Percentiles rank a stretch among this genome's conserved stretches.
These are phyloP conservation scores for Malassezia nana DNA, from an alignment of 1,284 basidiomycete species.

Conservation along the genomic window DNA sequence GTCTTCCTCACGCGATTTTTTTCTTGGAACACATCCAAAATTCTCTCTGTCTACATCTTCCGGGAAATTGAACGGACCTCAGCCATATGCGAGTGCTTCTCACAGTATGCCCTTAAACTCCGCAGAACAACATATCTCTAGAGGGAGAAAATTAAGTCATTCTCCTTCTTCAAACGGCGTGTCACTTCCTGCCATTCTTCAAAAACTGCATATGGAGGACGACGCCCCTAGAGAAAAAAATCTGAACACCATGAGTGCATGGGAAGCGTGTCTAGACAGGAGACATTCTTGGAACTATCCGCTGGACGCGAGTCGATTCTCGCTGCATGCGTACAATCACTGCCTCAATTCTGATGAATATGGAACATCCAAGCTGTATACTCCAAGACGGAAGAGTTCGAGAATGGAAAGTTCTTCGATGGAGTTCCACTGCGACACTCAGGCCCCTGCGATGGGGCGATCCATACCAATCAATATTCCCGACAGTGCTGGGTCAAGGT, in stretches of 20 bases:
- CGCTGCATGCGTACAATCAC: not conserved
- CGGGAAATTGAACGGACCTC: not conserved
- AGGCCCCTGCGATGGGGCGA: not conserved
- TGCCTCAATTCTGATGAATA: not conserved
- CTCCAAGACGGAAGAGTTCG: not conserved
- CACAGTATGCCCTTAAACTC: not conserved
- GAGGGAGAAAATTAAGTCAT: not conserved
- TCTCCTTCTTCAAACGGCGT: not conserved
- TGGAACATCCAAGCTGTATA: not conserved
- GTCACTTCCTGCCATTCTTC: constrained; percentile 1
- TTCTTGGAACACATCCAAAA: not conserved
- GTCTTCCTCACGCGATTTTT: not conserved
- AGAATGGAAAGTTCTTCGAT: not conserved
- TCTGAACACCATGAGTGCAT: not conserved
- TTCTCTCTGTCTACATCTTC: not conserved
- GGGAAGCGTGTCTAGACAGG: not conserved
- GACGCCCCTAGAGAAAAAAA: not conserved
- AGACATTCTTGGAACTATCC: not conserved
- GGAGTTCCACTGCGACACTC: not conserved
- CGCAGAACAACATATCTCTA: not conserved
- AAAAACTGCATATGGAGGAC: constrained; percentile 1
- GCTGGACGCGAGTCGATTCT: not conserved
- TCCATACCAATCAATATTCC: not conserved
- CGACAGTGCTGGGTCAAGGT: not conserved
- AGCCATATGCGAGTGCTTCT: not conserved